phyloP scores from a whole-genome alignment of 2,329 filamentous ascomycete genomes.

The Monilinia fructicola region DNA sequence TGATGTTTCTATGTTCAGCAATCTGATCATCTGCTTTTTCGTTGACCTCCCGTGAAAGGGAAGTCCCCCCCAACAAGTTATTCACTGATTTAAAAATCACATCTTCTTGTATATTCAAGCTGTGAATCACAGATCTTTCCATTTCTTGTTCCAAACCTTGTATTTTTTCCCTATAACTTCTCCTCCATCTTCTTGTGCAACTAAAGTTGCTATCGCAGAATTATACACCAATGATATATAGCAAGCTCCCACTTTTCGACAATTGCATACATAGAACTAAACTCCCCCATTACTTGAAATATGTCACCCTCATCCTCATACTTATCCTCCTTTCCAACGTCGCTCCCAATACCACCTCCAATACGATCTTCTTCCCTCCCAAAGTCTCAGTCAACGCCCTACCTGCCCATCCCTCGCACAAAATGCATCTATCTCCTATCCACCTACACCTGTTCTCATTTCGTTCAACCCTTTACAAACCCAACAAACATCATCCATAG shows the following conservation, averaged over 20 bases:
- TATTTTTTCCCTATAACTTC: not conserved
- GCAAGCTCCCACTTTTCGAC: not conserved
- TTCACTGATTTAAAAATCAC: not conserved
- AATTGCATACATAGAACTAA: not conserved
- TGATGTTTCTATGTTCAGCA: not conserved
- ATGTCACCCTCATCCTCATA: not conserved
- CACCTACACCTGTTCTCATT: not conserved
- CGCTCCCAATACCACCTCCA: not conserved
- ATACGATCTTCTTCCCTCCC: not conserved
- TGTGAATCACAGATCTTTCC: not conserved
- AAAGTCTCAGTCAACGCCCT: not conserved
- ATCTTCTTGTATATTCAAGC: not conserved
- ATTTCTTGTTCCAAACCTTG: not conserved
- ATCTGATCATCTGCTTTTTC: not conserved
- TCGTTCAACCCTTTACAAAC: conserved; percentile 2
- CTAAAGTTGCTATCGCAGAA: not conserved
- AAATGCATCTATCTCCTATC: conserved; percentile 10
- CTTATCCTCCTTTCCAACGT: not conserved
- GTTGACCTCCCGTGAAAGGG: not conserved
- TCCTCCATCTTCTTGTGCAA: not conserved
- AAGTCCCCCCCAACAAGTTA: not conserved
- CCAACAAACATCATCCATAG: not conserved
- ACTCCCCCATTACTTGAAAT: not conserved
- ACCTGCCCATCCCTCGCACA: not conserved
- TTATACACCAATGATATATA: not conserved